Conservation (phyloP, 2,329 filamentous ascomycete species). For the Neopestalotiopsis sp. region DNA sequence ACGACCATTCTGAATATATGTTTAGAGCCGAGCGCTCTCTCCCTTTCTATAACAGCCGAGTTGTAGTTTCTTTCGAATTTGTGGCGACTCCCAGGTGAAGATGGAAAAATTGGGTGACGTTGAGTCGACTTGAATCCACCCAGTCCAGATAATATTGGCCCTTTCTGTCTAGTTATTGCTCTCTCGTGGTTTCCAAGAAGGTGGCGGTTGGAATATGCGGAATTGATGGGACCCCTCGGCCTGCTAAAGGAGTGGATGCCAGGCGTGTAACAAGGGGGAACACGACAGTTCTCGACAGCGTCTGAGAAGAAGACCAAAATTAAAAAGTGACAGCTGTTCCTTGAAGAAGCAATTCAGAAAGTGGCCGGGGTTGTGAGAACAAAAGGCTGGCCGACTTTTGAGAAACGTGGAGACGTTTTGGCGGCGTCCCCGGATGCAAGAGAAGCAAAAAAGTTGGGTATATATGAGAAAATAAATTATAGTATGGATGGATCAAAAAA, state of each 20-base stretch:
- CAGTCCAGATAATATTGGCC: background rate
- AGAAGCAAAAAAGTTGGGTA: background rate
- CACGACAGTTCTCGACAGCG: background rate
- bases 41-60: too few relatives aligned
- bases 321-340: background rate
- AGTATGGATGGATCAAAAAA: too few relatives aligned
- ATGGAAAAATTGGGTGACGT: background rate
- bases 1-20: constrained; percentile 37
- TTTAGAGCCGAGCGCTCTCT: background rate
- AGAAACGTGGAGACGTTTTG: background rate
- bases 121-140: background rate
- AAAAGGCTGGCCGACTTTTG: background rate
- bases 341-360: background rate
- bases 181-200: background rate
- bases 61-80: background rate
- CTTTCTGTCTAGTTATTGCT: background rate
- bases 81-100: background rate
- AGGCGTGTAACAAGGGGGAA: background rate
- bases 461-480: too few relatives aligned
- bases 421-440: constrained; percentile 1
- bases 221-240: background rate
- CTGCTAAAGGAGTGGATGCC: background rate
- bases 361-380: background rate
- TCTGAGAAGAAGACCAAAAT: background rate
- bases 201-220: background rate